Evolutionary conservation across 2,329 filamentous ascomycete genomes (phyloP), one percentile per base, ranked within the genome.

Genomic region (Penicillium sp.): DNA sequence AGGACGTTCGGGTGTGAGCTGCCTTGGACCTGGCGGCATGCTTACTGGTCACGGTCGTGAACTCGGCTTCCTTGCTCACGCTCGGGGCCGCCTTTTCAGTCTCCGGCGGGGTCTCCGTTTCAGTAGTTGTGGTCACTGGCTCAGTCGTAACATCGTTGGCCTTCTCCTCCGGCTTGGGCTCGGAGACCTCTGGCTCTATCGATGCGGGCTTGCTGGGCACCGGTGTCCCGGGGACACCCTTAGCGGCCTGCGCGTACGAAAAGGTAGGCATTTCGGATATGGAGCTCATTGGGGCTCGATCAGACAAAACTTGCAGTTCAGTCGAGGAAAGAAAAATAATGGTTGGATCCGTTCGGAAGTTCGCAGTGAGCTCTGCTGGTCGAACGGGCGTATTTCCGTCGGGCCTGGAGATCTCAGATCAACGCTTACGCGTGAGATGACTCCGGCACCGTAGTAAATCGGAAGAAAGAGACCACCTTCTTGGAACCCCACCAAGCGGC

Each of bases 161-260:
- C 32, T 57, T 51, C 42, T 65, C 61, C 29, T 62, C 60, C 14
- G 53, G 44, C 33, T 61, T 59, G 28, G 58, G 50, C 14, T 57
- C 50, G 39, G 54, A 47, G 34, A 55, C 60, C 36, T 51, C 56
- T 30, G 56, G 51, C 17, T 63, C 60, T 47, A 61, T 53, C 28
- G 55, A 47, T 20, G 47, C 47, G 15, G 57, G 36, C 58, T 76
- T 76, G 55, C 66, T 69, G 18, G 70, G 59, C 31, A 67, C 62
- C 41, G 69, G 57, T 44, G 71, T 67, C 35, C 75, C 61, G 40
- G 78, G 71, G 57, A 84, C 79, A 60, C 90, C 88, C 68, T 93
- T 93, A 45, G 91, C 91, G 62, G 91, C 91, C 77, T 95, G 89
- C 58, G 91, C 91, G 69, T 97, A 97, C 45, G 91, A 96, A 65